Percentiles rank a stretch among this genome's conserved stretches.
Conservation (phyloP, 208 protist species). For the Crithidia acanthocephali region DNA sequence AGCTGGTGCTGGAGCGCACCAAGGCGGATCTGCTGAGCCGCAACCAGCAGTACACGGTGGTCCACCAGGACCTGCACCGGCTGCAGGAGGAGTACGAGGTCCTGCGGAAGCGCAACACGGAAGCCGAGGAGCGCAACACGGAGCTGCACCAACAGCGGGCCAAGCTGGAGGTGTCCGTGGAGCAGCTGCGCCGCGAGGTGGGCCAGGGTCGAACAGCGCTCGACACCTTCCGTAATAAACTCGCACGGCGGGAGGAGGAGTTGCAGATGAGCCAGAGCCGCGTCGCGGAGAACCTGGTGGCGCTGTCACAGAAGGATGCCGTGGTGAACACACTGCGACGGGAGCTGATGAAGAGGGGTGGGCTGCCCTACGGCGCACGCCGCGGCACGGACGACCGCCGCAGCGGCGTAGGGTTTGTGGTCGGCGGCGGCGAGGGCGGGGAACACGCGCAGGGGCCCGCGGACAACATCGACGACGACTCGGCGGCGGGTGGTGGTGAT, state of each 20-base stretch:
- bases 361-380: slow-evolving; percentile 12
- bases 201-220: slow-evolving; percentile 55
- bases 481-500: background rate
- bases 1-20: slow-evolving; percentile 73
- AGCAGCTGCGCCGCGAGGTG: slow-evolving; percentile 75
- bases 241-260: slow-evolving; percentile 69
- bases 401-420: slow-evolving; percentile 5
- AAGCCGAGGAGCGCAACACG: slow-evolving; percentile 71
- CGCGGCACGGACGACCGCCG: background rate
- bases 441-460: background rate
- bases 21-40: slow-evolving; percentile 65
- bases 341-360: slow-evolving; percentile 62
- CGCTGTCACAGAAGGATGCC: slow-evolving; percentile 80
- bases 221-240: slow-evolving; percentile 56
- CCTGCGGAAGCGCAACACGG: slow-evolving; percentile 48
- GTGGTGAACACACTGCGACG: slow-evolving; percentile 72
- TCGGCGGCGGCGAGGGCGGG: slow-evolving; percentile 5
- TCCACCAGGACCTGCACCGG: slow-evolving; percentile 54
- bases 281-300: slow-evolving; percentile 72
- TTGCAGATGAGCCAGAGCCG: slow-evolving; percentile 66
- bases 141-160: slow-evolving; percentile 70
- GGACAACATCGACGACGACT: background rate
- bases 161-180: slow-evolving; percentile 67
- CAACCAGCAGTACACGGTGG: slow-evolving; percentile 67
- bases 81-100: slow-evolving; percentile 56